Base-by-base conservation (phyloP, 371 early-diverging fungal species). In the Mucor irregularis region DNA sequence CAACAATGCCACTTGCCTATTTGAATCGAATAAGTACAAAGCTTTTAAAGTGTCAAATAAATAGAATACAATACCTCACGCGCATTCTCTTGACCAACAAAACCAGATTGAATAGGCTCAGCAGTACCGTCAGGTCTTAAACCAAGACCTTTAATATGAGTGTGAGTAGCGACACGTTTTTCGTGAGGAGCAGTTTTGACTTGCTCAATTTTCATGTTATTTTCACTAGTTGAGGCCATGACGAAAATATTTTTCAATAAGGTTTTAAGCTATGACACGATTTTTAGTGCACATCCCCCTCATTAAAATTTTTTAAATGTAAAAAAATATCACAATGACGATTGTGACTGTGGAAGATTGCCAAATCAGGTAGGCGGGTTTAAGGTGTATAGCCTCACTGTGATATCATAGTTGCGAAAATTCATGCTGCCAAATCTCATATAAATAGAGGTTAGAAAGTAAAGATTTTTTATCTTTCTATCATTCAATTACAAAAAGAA, bases 61-160 rank as follows among this genome's bases (percentile, higher is more conserved):
- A 31, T 4, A 43, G 25, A 46, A 34, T 19, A 22, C 71, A n/a
- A 52, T 83, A 92, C 92, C 88, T 98, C 94, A 54, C 99, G 82
- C 6, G 98, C 98, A 31, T 87, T 83, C 64, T 93, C 92, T 73
- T 99, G 98, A 21, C 98, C 99, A 34, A 98, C 98, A 69, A 99
- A 94, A 10, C 98, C 98, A 17, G 89, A 87, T 9, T 91, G 80
- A 44, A 88, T 87, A 1, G 90, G 91, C 56, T 91, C 91, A 8
- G 97, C 95, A 8, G 79, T 76, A 44, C 97, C 97, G 62, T 97
- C 97, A 2, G 90, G 85, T 49, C 77, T 76, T 38, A 94, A 66
- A 38, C 92, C 93, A 31, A 96, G 83, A 0, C 93, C 92, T 63
- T 87, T 88, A 58, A 97, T 94, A 73, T 99, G 99, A 4, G 98